Evolutionary conservation across 352 stramenopile species (phyloP), one percentile per base, ranked within the genome.

Genomic region (Phytophthora kernoviae): DNA sequence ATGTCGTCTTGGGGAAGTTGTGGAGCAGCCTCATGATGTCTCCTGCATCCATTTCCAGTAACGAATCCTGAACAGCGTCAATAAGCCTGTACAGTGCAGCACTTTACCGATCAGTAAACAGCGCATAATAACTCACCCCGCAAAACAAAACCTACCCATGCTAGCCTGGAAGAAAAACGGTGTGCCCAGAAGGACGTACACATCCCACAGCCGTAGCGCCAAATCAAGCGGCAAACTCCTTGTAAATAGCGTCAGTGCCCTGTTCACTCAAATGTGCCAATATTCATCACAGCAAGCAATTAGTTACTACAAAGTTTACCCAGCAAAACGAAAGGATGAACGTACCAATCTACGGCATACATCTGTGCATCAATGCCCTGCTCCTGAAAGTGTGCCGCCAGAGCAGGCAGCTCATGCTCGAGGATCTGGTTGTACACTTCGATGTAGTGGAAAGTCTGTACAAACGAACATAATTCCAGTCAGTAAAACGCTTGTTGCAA

Each of bases 131-230:
- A n/a, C n/a, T n/a, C n/a, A n/a, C n/a, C 9, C n/a, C 18, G 12
- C 21, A 33, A 14, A 17, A 21, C 2, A 55, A 46, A 5, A 32
- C 70, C 51, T 65, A 93, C 86, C 87, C 65, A 95, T 87, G 65
- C 83, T 92, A 6, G 84, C 84, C 48, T 94, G 87, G 58, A 95
- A 95, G 67, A 95, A 94, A 64, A 94, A 95, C 15, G 84, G 73
- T 40, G 87, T 90, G 33, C 87, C 84, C 12, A 93, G 40, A 24
- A 86, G 62, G 10, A 95, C 81, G 52, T 91, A 95, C 65, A 84
- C 88, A 63, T 95, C 87, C 87, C 84, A 94, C 5, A 95, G 58
- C 9, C 83, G 87, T 57, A 95, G 58, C 3, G 86, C 87, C 10
- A 94, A 52, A 32, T 89, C 70, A 11, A 95, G 54, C 20, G 87